Base-by-base conservation (phyloP, 495 filamentous ascomycete species). In the Penicillium canariense region DNA sequence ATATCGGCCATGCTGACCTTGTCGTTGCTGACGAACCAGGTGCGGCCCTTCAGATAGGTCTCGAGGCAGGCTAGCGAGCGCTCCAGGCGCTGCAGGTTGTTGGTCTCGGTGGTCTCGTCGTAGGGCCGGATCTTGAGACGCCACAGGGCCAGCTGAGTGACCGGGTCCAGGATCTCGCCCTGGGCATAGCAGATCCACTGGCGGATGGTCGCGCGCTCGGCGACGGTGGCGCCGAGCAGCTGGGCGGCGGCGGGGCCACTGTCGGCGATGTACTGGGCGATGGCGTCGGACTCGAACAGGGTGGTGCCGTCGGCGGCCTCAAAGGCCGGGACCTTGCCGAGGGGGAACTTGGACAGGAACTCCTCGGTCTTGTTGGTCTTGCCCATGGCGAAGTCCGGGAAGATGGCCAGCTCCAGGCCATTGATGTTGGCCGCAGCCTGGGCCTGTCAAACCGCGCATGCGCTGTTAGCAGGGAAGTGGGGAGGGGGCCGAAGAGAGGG, bases 301-400 rank as follows among this genome's bases (percentile, higher is more conserved):
- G 18, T 53, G 56, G 64, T 65, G 40, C 81, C 82, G 56, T 84
- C 79, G 47, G 79, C 67, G 44, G 64, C 70, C 56, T 80, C 77
- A 63, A 85, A 80, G 42, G 75, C 76, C 34, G 83, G 83, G 17
- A 84, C 77, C 53, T 84, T 85, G 66, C 82, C 83, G 20, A 79
- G 50, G 14, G 82, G 82, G 70, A 85, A 86, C 61, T 85, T 86
- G 71, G 79, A 56, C 22, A 81, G 67, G 71, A 77, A 84, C 2
- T 77, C 76, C 5, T 77, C 73, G 14, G 70, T 68, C 14, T 55
- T 56, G 71, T 83, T 85, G 62, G 73, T 79, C 20, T 71, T 67
- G 56, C 65, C 59, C 55, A 74, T 63, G 44, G 50, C 50, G 67
- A 81, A 84, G 48, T 63, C 67, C 14, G 73, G 69, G 28, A 38